Evolutionary conservation across 164 flowering plant genomes (phyloP), one percentile per base, ranked within the genome.

Genomic region (Magnolia sinica): DNA sequence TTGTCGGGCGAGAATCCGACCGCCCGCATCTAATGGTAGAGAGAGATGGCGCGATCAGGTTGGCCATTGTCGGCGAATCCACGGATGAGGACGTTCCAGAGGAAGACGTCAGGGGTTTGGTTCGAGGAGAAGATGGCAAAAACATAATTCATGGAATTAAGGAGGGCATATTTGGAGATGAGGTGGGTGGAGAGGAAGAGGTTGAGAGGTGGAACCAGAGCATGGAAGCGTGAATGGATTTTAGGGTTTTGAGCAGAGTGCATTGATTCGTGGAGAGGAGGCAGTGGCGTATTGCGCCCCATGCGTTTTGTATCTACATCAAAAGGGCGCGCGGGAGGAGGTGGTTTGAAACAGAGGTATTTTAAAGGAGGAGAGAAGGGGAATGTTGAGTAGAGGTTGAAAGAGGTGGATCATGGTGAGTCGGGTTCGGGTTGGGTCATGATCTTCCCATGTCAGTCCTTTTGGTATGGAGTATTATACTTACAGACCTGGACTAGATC

Each of bases 131-230:
- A 85, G 80, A 85, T 64, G 76, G 80, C 9, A 19, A 73, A 73
- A n/a, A 85, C 87, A 14, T 76, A 23, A 64, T 75, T 51, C 11
- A 83, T 50, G 70, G 81, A 76, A 61, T 81, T 76, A 0, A 83
- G 59, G 59, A 81, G 76, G 29, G 84, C 82, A 78, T 85, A 85
- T 11, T 70, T 80, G 67, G 81, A 50, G 63, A 83, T 2, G 80
- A 85, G 85, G 68, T 74, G 77, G 79, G 85, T 85, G 80, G 74
- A 71, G 81, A 85, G 67, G 81, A 76, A 79, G 55, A 81, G 78
- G 76, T 80, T 66, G 72, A 61, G 78, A 85, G 74, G 74, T 73
- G 82, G 63, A 75, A 72, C 27, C 78, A 68, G 71, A 83, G 50
- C 76, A 80, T 78, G 73, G 79, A 72, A 4, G 84, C 87, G 52